Evolutionary conservation across 2,329 filamentous ascomycete species (phyloP).

Genomic region (Alternaria sp.): DNA sequence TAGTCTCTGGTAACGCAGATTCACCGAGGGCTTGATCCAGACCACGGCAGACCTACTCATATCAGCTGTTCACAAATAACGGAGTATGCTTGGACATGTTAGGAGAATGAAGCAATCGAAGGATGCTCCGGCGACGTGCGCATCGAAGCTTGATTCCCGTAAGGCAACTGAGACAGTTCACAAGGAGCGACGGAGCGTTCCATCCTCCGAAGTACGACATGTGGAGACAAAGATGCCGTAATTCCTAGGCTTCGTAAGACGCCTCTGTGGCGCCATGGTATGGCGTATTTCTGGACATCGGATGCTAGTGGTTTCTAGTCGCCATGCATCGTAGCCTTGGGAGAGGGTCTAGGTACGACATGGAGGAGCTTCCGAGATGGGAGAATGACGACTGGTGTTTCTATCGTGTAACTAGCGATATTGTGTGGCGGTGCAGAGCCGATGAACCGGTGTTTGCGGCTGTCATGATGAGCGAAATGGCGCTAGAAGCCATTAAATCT

Average conservation of each 20-base stretch:
- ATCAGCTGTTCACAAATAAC: neutral
- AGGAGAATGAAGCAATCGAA: neutral
- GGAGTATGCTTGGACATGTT: neutral
- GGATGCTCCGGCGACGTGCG: neutral
- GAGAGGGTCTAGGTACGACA: neutral
- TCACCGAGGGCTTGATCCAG: neutral
- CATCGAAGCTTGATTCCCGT: neutral
- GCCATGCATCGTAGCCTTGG: constrained; percentile 18
- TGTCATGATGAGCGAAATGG: constrained; percentile 31
- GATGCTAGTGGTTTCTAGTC: constrained; percentile 3
- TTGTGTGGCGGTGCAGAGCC: constrained; percentile 11
- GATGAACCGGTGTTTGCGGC: constrained; percentile 25
- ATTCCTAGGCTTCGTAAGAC: neutral
- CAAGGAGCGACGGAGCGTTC: neutral
- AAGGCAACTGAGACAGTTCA: constrained; percentile 29
- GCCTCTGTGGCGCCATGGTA: constrained; percentile 5
- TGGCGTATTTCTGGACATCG: constrained; percentile 11
- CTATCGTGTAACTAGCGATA: constrained; percentile 18
- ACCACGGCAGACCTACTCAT: neutral
- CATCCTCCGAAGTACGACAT: neutral
- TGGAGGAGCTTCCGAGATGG: neutral
- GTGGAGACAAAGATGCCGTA: neutral
- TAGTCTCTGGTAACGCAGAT: neutral
- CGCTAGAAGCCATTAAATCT: constrained; percentile 25
- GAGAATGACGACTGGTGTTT: neutral